These are phyloP conservation scores for Cryptococcus sp. DNA, from an alignment of 1,284 basidiomycete species.

Conservation along the genomic window DNA sequence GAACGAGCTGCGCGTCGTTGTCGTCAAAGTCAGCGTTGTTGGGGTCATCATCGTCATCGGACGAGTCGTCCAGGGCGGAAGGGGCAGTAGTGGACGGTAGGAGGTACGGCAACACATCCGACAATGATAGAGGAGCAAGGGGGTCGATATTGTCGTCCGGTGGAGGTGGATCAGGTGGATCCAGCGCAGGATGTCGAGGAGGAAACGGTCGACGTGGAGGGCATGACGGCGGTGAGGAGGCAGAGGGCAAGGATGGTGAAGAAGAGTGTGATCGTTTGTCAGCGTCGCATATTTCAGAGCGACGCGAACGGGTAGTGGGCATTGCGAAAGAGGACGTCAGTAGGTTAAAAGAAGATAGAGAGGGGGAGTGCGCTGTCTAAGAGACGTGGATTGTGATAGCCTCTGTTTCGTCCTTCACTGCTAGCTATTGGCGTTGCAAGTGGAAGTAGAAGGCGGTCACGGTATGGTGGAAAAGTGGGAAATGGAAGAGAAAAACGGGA, in stretches of 20 bases:
- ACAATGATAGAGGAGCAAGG: not conserved
- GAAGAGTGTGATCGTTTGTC: conserved; percentile 13
- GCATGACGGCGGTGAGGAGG: not conserved
- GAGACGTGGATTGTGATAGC: not conserved
- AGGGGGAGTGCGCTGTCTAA: not conserved
- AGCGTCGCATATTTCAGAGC: conserved; percentile 9
- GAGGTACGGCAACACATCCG: not conserved
- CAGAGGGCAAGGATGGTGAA: not conserved
- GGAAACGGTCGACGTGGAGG: conserved; percentile 9
- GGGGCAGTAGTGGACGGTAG: not conserved
- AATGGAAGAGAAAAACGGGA: not conserved
- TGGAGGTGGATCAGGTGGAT: not conserved
- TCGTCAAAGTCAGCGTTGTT: conserved; percentile 1
- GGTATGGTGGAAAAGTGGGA: not conserved
- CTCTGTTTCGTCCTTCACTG: not conserved
- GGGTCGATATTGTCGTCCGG: conserved; percentile 6
- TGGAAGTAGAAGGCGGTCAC: not conserved
- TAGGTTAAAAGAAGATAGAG: not conserved
- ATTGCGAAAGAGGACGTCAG: not conserved
- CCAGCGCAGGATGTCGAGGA: not conserved
- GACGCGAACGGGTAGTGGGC: not conserved
- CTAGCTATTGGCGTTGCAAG: no score
- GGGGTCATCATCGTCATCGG: not conserved
- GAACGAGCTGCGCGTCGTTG: conserved; percentile 40
- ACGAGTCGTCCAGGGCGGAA: not conserved